These are phyloP conservation scores for Polytrichum formosum DNA, from an alignment of 225 moss, liverwort and hornwort genomes.

Conservation along the genomic window DNA sequence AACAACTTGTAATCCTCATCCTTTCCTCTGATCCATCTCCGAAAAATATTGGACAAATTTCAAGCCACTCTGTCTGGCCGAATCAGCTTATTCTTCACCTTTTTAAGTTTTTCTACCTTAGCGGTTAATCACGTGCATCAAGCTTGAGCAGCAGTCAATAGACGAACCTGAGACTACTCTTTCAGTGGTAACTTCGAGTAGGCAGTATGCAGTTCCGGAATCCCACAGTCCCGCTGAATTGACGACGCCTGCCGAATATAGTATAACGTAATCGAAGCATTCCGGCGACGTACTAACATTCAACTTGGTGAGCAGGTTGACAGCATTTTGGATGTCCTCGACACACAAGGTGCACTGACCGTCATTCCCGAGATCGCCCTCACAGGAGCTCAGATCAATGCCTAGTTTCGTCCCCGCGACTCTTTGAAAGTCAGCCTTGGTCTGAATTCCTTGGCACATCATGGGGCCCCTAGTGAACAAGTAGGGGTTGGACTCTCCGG, in stretches of 20 bases:
- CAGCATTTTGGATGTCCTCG: background rate
- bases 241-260: constrained; percentile 39
- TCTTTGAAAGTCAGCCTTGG: constrained; percentile 15
- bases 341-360: constrained; percentile 26
- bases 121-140: no score
- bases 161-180: background rate
- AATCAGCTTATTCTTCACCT: no score
- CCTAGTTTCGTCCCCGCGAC: background rate
- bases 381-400: background rate
- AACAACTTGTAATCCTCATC: no score
- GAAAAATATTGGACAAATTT: no score
- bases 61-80: no score
- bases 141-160: no score
- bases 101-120: no score
- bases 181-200: constrained; percentile 19
- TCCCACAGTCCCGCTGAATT: constrained; percentile 46
- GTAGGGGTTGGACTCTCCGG: background rate
- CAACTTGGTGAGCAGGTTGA: constrained; percentile 1
- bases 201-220: constrained; percentile 32
- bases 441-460: constrained; percentile 28
- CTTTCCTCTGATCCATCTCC: no score
- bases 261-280: constrained; percentile 23
- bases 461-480: constrained; percentile 19
- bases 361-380: constrained; percentile 10
- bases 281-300: constrained; percentile 3